Conservation (phyloP, 1,139 yeast genomes). For the Maudiozyma humilis region DNA sequence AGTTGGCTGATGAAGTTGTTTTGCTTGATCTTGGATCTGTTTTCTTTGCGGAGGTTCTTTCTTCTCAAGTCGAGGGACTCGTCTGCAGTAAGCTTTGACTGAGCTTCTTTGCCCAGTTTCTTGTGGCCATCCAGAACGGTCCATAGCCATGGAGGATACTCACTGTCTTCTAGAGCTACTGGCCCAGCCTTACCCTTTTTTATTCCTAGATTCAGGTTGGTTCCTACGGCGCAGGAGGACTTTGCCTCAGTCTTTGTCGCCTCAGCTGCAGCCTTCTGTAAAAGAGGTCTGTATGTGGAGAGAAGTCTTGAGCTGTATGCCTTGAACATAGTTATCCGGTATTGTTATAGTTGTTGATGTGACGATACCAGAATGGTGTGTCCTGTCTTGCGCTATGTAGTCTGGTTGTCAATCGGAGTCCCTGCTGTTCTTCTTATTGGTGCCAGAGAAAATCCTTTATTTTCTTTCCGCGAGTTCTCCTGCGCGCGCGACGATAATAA, state of each 20-base stretch:
- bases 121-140: constrained; percentile 50
- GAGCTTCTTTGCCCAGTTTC: constrained; percentile 27
- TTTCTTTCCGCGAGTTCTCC: background rate
- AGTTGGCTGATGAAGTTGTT: constrained; percentile 54
- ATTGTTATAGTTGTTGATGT: background rate
- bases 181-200: constrained; percentile 78
- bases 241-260: constrained; percentile 1
- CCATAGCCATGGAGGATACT: constrained; percentile 97
- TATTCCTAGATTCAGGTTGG: constrained; percentile 67
- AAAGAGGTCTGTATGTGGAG: constrained; percentile 6
- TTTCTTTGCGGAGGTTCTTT: constrained; percentile 57
- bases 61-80: constrained; percentile 64
- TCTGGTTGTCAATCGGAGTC: background rate
- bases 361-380: no score
- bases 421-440: background rate
- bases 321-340: constrained; percentile 3
- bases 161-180: constrained; percentile 78
- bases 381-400: background rate
- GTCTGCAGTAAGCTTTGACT: constrained; percentile 36
- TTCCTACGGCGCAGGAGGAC: constrained; percentile 63
- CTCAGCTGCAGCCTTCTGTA: constrained; percentile 5
- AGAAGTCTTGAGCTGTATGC: constrained; percentile 1
- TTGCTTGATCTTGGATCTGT: constrained; percentile 63
- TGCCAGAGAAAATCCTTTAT: background rate
- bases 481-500: no score